Evolutionary conservation across 1,139 yeast species (phyloP), one percentile per base, ranked within the genome.

Genomic region (Yamadazyma kanchanaburiensis): DNA sequence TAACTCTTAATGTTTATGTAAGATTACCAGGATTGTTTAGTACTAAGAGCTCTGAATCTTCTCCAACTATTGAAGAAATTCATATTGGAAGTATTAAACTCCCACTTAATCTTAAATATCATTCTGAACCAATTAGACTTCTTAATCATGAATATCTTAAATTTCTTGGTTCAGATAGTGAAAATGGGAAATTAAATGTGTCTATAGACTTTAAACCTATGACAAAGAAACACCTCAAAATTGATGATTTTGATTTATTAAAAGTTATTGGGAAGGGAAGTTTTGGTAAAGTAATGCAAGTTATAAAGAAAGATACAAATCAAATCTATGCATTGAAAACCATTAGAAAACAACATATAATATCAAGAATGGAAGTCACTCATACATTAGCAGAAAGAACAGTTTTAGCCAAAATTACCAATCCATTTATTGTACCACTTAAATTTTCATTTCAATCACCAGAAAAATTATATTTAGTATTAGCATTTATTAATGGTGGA

Each of bases 241-340:
- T 91, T 44, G 95, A 88, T 33, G 96, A 91, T 51, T 91, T 91
- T 57, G 96, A 89, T 48, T 64, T 94, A 34, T 70, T 91, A 46
- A 91, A 91, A 58, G 98, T 91, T 13, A 87, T 91, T 35, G 98
- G 98, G 26, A 91, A 91, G 55, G 98, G 98, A 3, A 87, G 96
- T 2, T 94, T 91, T 58, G 98, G 98, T 32, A 91, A 94, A 58
- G 98, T 91, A 34, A 91, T 91, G 97, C 98, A 91, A 59, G 98
- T 91, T 26, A 80, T 88, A 37, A 91, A 91, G 61, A 85, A 85
- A 46, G 97, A 91, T 58, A 91, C 98, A 8, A 83, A 83, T 42
- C 94, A 89, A 53, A 81, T 91, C 22, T 91, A 91, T 56, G 98
- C 98, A 3, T 67, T 91, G 53, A 91, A 91, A 55, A 88, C 96